phyloP scores from a whole-genome alignment of 257 asterid species.

The Mentha longifolia region DNA sequence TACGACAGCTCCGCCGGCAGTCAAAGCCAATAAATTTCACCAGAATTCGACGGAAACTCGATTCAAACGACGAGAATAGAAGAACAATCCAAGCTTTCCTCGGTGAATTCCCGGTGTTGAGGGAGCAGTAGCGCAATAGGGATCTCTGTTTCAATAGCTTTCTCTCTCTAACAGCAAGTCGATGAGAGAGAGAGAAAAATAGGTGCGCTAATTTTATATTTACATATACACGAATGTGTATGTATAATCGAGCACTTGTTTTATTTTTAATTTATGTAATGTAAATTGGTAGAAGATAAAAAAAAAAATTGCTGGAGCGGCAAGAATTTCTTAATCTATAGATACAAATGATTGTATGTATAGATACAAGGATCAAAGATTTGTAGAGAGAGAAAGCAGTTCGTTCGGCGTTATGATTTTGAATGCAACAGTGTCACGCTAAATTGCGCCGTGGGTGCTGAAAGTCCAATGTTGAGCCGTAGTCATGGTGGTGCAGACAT shows the following conservation, averaged over 20 bases:
- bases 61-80: slow-evolving; percentile 17
- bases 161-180: slow-evolving; percentile 39
- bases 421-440: slow-evolving; percentile 28
- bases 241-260: slow-evolving; percentile 15
- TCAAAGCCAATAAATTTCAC: slow-evolving; percentile 25
- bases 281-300: slow-evolving; percentile 25
- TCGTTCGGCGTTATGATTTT: slow-evolving; percentile 30
- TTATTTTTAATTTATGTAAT: slow-evolving; percentile 5
- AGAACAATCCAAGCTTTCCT: slow-evolving; percentile 11
- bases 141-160: slow-evolving; percentile 67
- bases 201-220: slow-evolving; percentile 34
- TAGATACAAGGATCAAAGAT: background rate
- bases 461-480: slow-evolving; percentile 19
- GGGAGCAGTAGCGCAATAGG: slow-evolving; percentile 53
- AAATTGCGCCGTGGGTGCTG: slow-evolving; percentile 40
- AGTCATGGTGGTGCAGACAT: slow-evolving; percentile 34
- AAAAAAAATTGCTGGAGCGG: slow-evolving; percentile 30
- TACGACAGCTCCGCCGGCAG: slow-evolving; percentile 33
- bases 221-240: slow-evolving; percentile 25
- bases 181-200: slow-evolving; percentile 69
- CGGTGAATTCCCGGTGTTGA: slow-evolving; percentile 19
- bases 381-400: no score
- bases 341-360: background rate
- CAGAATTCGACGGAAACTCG: slow-evolving; percentile 33
- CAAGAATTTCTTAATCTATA: slow-evolving; percentile 24